Percentiles rank a stretch among this genome's conserved stretches.
phyloP scores from a whole-genome alignment of 495 filamentous ascomycete genomes.

The Penicillium manginii region DNA sequence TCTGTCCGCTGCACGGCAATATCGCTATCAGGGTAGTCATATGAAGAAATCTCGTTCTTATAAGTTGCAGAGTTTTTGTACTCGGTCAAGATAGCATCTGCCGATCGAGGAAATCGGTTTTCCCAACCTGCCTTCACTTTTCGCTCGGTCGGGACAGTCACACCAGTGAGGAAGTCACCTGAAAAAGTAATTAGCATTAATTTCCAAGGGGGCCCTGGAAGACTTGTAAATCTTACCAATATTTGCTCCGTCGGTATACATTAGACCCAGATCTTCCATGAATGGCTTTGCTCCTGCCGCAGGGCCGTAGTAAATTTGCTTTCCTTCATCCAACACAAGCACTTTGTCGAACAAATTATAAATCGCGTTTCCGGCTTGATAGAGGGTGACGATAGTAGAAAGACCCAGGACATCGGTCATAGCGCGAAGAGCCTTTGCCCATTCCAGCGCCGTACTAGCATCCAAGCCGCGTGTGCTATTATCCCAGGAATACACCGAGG shows the following conservation, averaged over 20 bases:
- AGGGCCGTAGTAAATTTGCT: constrained; percentile 64
- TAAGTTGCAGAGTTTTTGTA: constrained; percentile 46
- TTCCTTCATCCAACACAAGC: constrained; percentile 64
- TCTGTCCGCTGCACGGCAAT: constrained; percentile 47
- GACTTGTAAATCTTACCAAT: not conserved
- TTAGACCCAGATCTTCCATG: constrained; percentile 67
- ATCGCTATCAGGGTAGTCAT: constrained; percentile 46
- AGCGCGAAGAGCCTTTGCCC: constrained; percentile 49
- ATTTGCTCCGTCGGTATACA: constrained; percentile 57
- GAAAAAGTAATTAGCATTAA: not conserved
- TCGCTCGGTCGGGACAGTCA: constrained; percentile 72
- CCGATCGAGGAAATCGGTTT: constrained; percentile 46
- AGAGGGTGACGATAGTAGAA: constrained; percentile 52
- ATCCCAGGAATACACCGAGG: constrained; percentile 62
- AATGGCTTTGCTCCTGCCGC: constrained; percentile 61
- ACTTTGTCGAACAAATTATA: constrained; percentile 71
- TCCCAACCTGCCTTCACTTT: constrained; percentile 57
- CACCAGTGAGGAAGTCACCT: constrained; percentile 69
- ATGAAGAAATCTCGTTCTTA: constrained; percentile 40
- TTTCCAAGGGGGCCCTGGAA: not conserved
- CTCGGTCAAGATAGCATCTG: constrained; percentile 38
- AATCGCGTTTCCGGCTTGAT: constrained; percentile 67
- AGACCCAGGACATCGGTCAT: constrained; percentile 51
- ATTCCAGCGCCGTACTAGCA: constrained; percentile 61
- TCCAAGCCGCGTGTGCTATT: constrained; percentile 65